Conservation (phyloP, 352 stramenopile species). For the Pythium aquatile region DNA sequence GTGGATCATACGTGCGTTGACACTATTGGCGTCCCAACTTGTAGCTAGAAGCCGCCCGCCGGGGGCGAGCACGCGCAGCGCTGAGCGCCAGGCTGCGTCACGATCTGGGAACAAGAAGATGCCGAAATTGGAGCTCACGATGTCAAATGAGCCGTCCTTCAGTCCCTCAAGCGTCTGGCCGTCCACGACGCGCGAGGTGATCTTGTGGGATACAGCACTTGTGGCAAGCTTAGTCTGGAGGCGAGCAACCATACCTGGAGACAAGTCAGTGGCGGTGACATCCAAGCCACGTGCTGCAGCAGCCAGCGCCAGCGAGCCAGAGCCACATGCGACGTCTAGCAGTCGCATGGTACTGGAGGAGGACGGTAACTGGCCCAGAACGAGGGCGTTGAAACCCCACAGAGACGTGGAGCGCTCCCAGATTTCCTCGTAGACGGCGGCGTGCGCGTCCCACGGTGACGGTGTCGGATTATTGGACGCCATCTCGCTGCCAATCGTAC, state of each 20-base stretch:
- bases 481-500: not conserved
- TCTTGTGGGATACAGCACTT: not conserved
- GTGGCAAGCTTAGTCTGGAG: constrained; percentile 12
- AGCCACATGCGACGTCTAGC: constrained; percentile 23
- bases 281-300: constrained; percentile 13
- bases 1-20: constrained; percentile 10
- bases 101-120: constrained; percentile 26
- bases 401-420: constrained; percentile 19
- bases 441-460: constrained; percentile 17
- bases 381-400: constrained; percentile 19
- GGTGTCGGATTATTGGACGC: not conserved
- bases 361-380: constrained; percentile 1
- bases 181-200: constrained; percentile 15
- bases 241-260: constrained; percentile 13
- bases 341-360: not conserved
- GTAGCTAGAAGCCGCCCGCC: constrained; percentile 9
- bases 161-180: constrained; percentile 24
- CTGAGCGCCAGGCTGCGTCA: constrained; percentile 11
- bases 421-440: constrained; percentile 20
- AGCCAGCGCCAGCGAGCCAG: constrained; percentile 10
- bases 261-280: constrained; percentile 19
- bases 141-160: constrained; percentile 16
- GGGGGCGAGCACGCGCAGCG: constrained; percentile 18
- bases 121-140: constrained; percentile 20
- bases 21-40: constrained; percentile 22